Conservation (phyloP, 345 rosid genomes). For the Limnanthes douglasii region DNA sequence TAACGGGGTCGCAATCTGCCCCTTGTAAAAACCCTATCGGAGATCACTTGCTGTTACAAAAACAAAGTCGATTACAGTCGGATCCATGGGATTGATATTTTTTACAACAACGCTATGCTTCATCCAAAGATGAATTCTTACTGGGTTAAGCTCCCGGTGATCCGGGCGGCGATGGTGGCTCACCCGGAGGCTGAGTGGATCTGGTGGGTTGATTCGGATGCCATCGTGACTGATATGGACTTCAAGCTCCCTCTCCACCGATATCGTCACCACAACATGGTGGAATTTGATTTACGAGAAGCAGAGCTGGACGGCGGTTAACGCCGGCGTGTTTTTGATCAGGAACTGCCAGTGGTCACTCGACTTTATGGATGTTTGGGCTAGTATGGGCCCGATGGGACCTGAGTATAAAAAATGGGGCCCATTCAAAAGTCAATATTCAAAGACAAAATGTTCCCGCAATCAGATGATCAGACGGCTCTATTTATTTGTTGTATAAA, state of each 20-base stretch:
- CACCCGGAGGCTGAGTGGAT: conserved; percentile 99
- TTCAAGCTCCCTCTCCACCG: conserved; percentile 51
- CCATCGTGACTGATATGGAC: conserved; percentile 87
- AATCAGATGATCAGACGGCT: conserved; percentile 83
- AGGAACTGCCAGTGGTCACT: conserved; percentile 97
- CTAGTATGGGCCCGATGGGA: conserved; percentile 54
- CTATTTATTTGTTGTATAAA: conserved; percentile 41
- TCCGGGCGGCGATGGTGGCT: conserved; percentile 77
- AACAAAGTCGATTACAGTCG: conserved; percentile 88
- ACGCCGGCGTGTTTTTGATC: conserved; percentile 76
- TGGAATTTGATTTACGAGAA: conserved; percentile 31
- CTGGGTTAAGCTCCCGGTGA: conserved; percentile 77
- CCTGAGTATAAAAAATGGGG: conserved; percentile 60
- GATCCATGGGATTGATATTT: conserved; percentile 72
- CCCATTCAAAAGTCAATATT: conserved; percentile 41
- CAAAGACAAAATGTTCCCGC: conserved; percentile 67
- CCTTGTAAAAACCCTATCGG: conserved; percentile 81
- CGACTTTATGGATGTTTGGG: conserved; percentile 78
- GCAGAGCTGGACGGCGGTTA: conserved; percentile 77
- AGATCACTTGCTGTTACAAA: conserved; percentile 68
- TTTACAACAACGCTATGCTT: conserved; percentile 61
- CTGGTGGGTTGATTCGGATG: conserved; percentile 99
- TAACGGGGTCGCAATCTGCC: conserved; percentile 73
- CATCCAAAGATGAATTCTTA: conserved; percentile 58
- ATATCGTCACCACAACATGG: conserved; percentile 52